Base-by-base conservation (phyloP, 768 basidiomycete genomes). In the Polyporus arcularius region DNA sequence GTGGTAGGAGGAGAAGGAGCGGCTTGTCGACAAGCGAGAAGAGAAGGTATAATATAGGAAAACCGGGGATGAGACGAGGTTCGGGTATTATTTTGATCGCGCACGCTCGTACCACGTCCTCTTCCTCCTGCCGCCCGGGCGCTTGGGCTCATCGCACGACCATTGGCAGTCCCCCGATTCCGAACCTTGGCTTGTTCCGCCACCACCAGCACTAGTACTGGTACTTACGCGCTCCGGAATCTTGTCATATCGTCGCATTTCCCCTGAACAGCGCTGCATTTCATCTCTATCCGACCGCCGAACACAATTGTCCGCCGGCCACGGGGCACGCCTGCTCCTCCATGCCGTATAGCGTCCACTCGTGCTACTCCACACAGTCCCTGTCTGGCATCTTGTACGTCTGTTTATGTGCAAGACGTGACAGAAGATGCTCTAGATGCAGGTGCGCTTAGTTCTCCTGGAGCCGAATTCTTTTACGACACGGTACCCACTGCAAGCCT, bases 41-140 rank as follows among this genome's bases (percentile, higher is more conserved):
- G 56, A 42, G 55, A 51, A 49, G 53, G 38, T 46, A 55, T 60
- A 65, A 65, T 62, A 65, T 67, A 67, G 63, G 26, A 56, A 67
- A 66, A 60, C 46, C 35, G 51, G 57, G 61, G 66, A 67, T 70
- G 68, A 63, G 62, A 65, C 68, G 66, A 70, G 67, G 59, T 55
- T 49, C 64, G 61, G 67, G 28, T 66, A 69, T 62, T 57, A 61
- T 64, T 71, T 68, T 71, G 54, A 60, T 63, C 9, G 52, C 60
- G 16, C 11, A 43, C 53, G 42, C 67, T 71, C 68, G 70, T 71
- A 71, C 70, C 68, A 71, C 68, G 32, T 26, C 54, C 31, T 54
- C 40, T 11, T 43, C 55, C 57, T 53, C 32, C 52, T 43, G 15
- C 51, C 26, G 32, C 49, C 49, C 16, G 32, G 53, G 32, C 18